Evolutionary conservation across 2,329 filamentous ascomycete species (phyloP).

Genomic region (Lachnellula arida): DNA sequence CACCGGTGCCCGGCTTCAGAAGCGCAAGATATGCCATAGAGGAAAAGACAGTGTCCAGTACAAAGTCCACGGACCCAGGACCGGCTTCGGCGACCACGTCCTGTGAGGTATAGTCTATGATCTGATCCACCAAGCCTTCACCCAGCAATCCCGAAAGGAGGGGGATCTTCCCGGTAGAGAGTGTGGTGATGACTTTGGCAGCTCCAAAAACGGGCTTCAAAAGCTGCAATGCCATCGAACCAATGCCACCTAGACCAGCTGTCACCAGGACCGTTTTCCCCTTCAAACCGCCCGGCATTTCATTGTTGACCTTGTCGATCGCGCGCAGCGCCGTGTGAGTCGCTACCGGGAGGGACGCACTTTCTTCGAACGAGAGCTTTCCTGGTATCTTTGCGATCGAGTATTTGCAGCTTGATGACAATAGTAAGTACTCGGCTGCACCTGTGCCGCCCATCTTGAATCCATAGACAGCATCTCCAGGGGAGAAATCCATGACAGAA

Average conservation of each 20-base stretch:
- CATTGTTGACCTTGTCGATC: constrained; percentile 27
- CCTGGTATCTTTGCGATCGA: constrained; percentile 10
- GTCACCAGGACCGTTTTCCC: constrained; percentile 36
- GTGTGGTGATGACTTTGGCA: constrained; percentile 41
- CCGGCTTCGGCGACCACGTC: constrained; percentile 30
- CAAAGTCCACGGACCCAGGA: constrained; percentile 34
- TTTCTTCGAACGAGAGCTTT: constrained; percentile 34
- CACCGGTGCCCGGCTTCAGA: constrained; percentile 30
- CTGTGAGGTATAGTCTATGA: constrained; percentile 35
- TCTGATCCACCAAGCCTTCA: constrained; percentile 34
- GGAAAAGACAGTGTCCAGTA: constrained; percentile 37
- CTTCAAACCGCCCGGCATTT: constrained; percentile 31
- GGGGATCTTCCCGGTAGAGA: constrained; percentile 38
- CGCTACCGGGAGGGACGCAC: constrained; percentile 36
- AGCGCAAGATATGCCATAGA: constrained; percentile 34
- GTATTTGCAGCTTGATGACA: constrained; percentile 21
- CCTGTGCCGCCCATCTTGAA: constrained; percentile 29
- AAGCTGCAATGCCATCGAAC: constrained; percentile 35
- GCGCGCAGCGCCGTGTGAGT: constrained; percentile 35
- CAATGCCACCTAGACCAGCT: constrained; percentile 34
- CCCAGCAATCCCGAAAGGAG: constrained; percentile 35
- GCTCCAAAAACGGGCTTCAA: constrained; percentile 39
- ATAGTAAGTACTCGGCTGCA: constrained; percentile 23
- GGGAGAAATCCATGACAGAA: constrained; percentile 30
- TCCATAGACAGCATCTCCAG: constrained; percentile 34